Conservation (phyloP, 75 land plant species). For the Isoetes taiwanensis region DNA sequence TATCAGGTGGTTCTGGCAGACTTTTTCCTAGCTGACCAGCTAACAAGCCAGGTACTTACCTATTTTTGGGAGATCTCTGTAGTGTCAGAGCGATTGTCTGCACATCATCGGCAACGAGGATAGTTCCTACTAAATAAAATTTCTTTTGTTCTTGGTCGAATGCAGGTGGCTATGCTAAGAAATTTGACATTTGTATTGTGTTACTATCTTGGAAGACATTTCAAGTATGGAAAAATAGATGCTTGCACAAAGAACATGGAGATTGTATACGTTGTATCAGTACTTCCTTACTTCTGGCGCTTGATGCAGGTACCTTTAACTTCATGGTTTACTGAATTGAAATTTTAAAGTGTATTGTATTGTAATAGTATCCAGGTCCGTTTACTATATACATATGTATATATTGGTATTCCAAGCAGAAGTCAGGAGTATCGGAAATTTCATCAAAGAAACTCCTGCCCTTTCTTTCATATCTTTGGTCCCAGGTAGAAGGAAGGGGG, state of each 20-base stretch:
- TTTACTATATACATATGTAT: not conserved
- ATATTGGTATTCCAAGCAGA: not conserved
- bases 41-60: slow-evolving; percentile 74
- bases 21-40: slow-evolving; percentile 94
- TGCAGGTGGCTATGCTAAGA: slow-evolving; percentile 65
- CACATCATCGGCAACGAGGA: too few relatives aligned
- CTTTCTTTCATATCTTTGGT: not conserved
- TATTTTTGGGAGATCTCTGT: not conserved
- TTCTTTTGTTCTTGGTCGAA: not conserved
- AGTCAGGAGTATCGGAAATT: not conserved
- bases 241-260: slow-evolving; percentile 38
- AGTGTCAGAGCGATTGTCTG: too few relatives aligned
- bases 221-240: slow-evolving; percentile 25
- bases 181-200: slow-evolving; percentile 66
- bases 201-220: slow-evolving; percentile 49
- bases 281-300: slow-evolving; percentile 87
- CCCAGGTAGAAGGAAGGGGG: not conserved
- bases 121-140: too few relatives aligned
- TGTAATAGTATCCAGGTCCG: not conserved
- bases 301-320: slow-evolving; percentile 57
- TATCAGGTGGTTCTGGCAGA: slow-evolving; percentile 84
- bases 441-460: not conserved
- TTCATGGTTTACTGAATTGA: not conserved
- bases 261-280: slow-evolving; percentile 64
- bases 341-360: not conserved